A percentile compares a stretch with the other conserved stretches of the same genome.
These are phyloP conservation scores for Pyrenochaeta sp. DNA, from an alignment of 2,329 filamentous ascomycete genomes.

Conservation along the genomic window DNA sequence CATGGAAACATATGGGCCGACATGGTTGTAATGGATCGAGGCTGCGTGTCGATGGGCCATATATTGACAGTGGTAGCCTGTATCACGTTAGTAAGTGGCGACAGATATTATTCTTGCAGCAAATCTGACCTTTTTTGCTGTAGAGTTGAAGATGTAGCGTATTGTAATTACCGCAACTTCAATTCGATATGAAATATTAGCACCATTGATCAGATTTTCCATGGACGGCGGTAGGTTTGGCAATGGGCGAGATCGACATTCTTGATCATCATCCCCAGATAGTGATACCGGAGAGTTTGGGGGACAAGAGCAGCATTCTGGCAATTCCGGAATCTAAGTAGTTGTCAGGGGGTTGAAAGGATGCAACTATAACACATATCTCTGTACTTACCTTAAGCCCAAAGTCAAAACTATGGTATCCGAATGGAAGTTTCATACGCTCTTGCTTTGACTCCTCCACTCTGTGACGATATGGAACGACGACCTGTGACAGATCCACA, in stretches of 20 bases:
- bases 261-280: not conserved
- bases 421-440: conserved; percentile 7
- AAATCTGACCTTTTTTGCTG: conserved; percentile 7
- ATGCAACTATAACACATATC: not conserved
- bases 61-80: conserved; percentile 9
- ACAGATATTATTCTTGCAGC: too few species aligned
- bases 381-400: conserved; percentile 3
- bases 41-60: conserved; percentile 13
- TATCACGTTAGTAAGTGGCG: conserved; percentile 1
- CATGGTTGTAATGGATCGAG: conserved; percentile 1
- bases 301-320: conserved; percentile 17
- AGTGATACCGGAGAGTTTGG: conserved; percentile 10
- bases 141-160: conserved; percentile 24
- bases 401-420: conserved; percentile 22
- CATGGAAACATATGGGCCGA: conserved; percentile 3
- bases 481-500: conserved; percentile 6
- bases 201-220: conserved; percentile 10
- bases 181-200: conserved; percentile 16
- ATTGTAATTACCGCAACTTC: conserved; percentile 14
- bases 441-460: not conserved
- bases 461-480: conserved; percentile 7
- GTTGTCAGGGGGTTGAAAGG: not conserved
- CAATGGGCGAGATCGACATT: not conserved
- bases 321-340: conserved; percentile 13
- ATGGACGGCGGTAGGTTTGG: conserved; percentile 18